Evolutionary conservation across 73 alveolate species (phyloP).

Genomic region (Durusdinium trenchii): DNA sequence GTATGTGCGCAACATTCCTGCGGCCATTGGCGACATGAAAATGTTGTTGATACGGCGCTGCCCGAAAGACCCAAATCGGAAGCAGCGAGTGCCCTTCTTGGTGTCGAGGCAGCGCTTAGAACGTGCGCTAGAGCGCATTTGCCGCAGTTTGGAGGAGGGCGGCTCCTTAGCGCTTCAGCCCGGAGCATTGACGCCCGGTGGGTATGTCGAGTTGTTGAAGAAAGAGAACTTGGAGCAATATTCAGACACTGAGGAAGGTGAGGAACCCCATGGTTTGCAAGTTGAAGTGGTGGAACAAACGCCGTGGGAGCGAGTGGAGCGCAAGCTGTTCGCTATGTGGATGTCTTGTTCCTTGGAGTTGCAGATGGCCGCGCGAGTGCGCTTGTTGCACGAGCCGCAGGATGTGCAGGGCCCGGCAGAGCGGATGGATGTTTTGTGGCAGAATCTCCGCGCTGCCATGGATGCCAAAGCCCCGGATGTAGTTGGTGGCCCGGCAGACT

Average conservation of each 20-base stretch:
- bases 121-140: not conserved
- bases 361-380: too few relatives aligned
- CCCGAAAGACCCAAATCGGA: not conserved
- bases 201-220: too few relatives aligned
- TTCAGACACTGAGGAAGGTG: too few relatives aligned
- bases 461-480: not conserved
- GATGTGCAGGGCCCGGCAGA: not conserved
- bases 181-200: not conserved
- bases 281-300: too few relatives aligned
- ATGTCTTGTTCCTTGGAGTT: too few relatives aligned
- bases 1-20: not conserved
- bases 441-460: not conserved
- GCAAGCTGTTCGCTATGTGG: too few relatives aligned
- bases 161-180: constrained; percentile 2
- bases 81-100: constrained; percentile 25
- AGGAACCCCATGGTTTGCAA: too few relatives aligned
- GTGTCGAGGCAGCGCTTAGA: not conserved
- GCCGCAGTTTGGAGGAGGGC: not conserved
- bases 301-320: too few relatives aligned
- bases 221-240: too few relatives aligned
- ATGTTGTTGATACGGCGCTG: not conserved
- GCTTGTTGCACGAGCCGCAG: not conserved
- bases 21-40: not conserved
- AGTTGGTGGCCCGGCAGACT: not conserved
- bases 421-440: not conserved